Percentiles rank a stretch among this genome's conserved stretches.
phyloP scores from a whole-genome alignment of 1,284 basidiomycete species.

The Fomitopsis pinicola region DNA sequence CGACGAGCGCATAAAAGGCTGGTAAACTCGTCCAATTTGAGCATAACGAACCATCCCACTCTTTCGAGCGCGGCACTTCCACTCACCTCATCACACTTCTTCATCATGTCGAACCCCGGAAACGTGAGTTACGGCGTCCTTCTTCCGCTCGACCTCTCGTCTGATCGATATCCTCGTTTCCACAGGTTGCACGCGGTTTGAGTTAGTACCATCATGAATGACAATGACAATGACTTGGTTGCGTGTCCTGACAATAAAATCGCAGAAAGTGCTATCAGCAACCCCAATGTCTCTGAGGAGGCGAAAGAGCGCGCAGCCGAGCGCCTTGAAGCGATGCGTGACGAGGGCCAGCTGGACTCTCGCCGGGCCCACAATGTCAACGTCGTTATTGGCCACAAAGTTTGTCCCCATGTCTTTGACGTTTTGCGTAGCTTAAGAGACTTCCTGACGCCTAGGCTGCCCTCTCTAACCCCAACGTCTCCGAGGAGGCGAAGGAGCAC shows the following conservation, averaged over 20 bases:
- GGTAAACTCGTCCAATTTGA: neutral
- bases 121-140: conserved; percentile 9
- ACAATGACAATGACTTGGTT: neutral
- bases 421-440: neutral
- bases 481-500: conserved; percentile 41
- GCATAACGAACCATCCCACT: neutral
- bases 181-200: conserved; percentile 19
- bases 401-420: neutral
- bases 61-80: neutral
- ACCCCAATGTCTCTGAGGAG: conserved; percentile 43
- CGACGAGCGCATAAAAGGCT: neutral
- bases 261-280: conserved; percentile 34
- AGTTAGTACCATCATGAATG: conserved; percentile 5
- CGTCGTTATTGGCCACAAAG: conserved; percentile 21
- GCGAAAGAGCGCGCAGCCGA: conserved; percentile 43
- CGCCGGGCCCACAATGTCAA: conserved; percentile 10
- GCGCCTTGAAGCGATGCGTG: conserved; percentile 34
- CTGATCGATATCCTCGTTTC: neutral
- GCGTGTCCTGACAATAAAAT: neutral
- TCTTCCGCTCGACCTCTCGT: neutral
- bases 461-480: conserved; percentile 35
- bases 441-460: conserved; percentile 12
- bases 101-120: conserved; percentile 13
- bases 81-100: neutral
- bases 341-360: conserved; percentile 12